Percentiles rank a stretch among this genome's conserved stretches.
These are phyloP conservation scores for Micractinium sp. DNA, from an alignment of 139 green algal genomes.

Conservation along the genomic window DNA sequence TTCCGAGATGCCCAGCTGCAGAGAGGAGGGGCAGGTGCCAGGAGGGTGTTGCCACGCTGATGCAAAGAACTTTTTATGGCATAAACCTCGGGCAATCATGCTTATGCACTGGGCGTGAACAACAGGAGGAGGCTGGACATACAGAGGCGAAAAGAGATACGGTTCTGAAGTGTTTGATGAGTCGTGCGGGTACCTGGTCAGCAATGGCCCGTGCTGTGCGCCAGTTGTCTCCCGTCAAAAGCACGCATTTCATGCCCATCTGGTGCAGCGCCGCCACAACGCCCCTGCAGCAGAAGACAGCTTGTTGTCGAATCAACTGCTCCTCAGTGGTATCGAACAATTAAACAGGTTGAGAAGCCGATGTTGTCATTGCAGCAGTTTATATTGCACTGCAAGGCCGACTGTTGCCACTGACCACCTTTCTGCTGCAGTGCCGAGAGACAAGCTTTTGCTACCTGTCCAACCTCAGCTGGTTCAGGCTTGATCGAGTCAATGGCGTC, in stretches of 20 bases:
- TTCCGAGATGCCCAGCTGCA: conserved; percentile 66
- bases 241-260: conserved; percentile 65
- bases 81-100: too few relatives aligned
- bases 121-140: too few relatives aligned
- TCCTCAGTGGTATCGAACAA: neutral
- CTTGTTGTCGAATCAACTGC: too few relatives aligned
- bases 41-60: neutral
- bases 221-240: conserved; percentile 94
- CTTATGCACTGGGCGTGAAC: too few relatives aligned
- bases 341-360: neutral
- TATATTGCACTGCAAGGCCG: neutral
- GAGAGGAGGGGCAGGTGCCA: neutral
- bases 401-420: neutral
- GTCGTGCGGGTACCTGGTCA: conserved; percentile 27
- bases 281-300: conserved; percentile 26
- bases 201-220: conserved; percentile 82
- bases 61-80: neutral
- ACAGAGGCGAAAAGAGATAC: too few relatives aligned
- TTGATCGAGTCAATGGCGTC: neutral
- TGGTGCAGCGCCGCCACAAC: conserved; percentile 78
- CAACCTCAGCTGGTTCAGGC: neutral
- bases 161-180: too few relatives aligned
- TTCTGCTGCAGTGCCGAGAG: neutral
- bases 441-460: too few relatives aligned
- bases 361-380: neutral